Evolutionary conservation across 148 eudicot species (phyloP), one percentile per base, ranked within the genome.

Genomic region (Salicornia ramosissima): DNA sequence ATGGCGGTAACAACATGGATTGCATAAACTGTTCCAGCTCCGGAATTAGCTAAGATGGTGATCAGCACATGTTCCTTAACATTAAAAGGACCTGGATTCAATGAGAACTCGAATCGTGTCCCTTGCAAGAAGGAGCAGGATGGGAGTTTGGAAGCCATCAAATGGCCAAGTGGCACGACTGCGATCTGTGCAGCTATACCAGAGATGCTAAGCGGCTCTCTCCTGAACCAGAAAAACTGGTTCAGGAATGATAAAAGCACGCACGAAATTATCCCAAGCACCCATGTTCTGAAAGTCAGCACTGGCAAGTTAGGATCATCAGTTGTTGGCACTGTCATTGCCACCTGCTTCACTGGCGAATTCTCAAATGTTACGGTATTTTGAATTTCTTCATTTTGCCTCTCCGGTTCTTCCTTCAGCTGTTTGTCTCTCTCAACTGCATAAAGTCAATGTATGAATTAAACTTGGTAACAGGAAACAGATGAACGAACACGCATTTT

Each of bases 41-140:
- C 98, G 0, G 98, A 84, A 34, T 94, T 94, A 0, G 98, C 98
- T 24, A 94, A 90, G 6, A 94, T 94, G 66, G 98, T 94, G 18
- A 94, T 94, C 1, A 94, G 83, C 13, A 94, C 98, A 16, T 94
- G 98, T 40, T 94, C 98, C 72, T 94, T 94, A 0, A 90, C 85
- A 60, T 94, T 94, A 64, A 94, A 94, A 0, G 98, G 97, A 1
- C 98, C 97, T n/a, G 97, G 97, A 59, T 94, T 94, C 56, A 90
- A 18, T 1, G 88, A 84, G 63, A 94, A 94, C 42, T 88, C 96
- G 88, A 82, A 90, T 2, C 87, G 75, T 6, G 71, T 81, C 19
- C 91, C 93, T 31, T 73, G 64, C 50, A 90, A 77, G 68, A 90
- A 71, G 10, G 77, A 75, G 24, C 90, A 79, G 16, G 69, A 45